Base-by-base conservation (phyloP, 2,329 filamentous ascomycete genomes). In the Pseudogymnoascus sp. region DNA sequence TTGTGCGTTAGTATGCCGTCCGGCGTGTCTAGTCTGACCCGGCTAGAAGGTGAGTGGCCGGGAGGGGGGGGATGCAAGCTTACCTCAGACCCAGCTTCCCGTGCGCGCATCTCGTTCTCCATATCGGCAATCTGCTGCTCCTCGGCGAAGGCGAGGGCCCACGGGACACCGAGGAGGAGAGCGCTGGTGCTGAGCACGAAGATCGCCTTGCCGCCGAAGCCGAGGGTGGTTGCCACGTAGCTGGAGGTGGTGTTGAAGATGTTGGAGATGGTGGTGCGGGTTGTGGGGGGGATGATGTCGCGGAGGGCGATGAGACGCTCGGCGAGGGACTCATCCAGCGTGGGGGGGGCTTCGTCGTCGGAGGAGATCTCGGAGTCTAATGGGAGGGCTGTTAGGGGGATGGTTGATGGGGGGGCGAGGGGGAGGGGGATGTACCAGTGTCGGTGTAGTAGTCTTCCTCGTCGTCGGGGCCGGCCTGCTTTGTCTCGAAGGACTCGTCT, bases 81-180 rank as follows among this genome's bases (percentile, higher is more conserved):
- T 68, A 88, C 85, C 80, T 96, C 91, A 73, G 89, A 88, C 66
- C 91, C 91, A 72, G 89, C 85, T 83, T 96, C 91, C 76, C 94
- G 89, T 91, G 96, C 94, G 76, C 89, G 87, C 84, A 92, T 92
- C 80, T 97, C 93, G 77, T 92, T 87, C 85, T 99, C 94, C 91
- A 97, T 95, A 81, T 96, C 93, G 68, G 93, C 82, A 75, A 96
- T 86, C 81, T 96, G 91, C 82, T 97, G 92, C 81, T 99, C 94
- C 81, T 99, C 94, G 67, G 89, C 87, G 74, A 92, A 93, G 63
- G 92, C 93, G 69, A 99, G 81, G 64, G 92, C 92, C 82, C 92
- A 97, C 62, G 94, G 94, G 60, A 97, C 91, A 70, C 92, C 92
- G 67, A 97, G 79, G 74, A 99, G 80, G 73, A 99, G 83, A 64